Evolutionary conservation across 345 rosid genomes (phyloP).

Genomic region (Conringia planisiliqua): DNA sequence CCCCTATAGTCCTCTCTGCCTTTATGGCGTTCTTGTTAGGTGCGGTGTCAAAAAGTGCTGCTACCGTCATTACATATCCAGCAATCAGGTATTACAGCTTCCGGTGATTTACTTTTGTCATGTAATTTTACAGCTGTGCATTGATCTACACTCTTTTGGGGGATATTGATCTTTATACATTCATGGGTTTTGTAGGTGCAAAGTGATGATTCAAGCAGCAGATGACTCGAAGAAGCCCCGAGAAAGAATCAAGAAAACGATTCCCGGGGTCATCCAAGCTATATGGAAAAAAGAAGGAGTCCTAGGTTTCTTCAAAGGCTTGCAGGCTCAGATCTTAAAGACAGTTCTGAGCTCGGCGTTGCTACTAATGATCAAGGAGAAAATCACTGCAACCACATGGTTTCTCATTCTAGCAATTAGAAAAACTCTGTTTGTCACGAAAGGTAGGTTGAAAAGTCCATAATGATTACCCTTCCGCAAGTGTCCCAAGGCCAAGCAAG

Average conservation of each 20-base stretch:
- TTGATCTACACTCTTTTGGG: not conserved
- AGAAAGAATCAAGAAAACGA: conserved; percentile 42
- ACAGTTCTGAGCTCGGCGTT: conserved; percentile 93
- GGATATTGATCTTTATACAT: not conserved
- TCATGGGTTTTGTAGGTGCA: conserved; percentile 55
- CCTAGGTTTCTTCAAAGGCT: conserved; percentile 82
- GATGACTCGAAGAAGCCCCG: conserved; percentile 43
- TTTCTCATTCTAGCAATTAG: conserved; percentile 62
- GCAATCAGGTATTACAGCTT: conserved; percentile 64
- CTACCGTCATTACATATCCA: conserved; percentile 82
- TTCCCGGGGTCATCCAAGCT: conserved; percentile 47
- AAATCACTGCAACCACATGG: conserved; percentile 77
- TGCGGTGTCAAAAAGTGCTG: conserved; percentile 80
- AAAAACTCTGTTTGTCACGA: conserved; percentile 45
- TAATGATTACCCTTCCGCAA: not conserved
- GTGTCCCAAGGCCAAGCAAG: conserved; percentile 10
- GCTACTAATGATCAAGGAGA: conserved; percentile 93
- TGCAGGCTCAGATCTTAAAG: conserved; percentile 88
- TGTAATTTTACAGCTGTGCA: not conserved
- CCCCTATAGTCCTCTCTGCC: conserved; percentile 70
- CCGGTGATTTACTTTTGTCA: not conserved
- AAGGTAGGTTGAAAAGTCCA: conserved; percentile 42
- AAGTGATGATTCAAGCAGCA: conserved; percentile 83
- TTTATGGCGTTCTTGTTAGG: conserved; percentile 80
- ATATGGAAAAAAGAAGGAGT: conserved; percentile 81